Base-by-base conservation (phyloP, 371 early-diverging fungal genomes). In the Dinochytrium kinnereticum region DNA sequence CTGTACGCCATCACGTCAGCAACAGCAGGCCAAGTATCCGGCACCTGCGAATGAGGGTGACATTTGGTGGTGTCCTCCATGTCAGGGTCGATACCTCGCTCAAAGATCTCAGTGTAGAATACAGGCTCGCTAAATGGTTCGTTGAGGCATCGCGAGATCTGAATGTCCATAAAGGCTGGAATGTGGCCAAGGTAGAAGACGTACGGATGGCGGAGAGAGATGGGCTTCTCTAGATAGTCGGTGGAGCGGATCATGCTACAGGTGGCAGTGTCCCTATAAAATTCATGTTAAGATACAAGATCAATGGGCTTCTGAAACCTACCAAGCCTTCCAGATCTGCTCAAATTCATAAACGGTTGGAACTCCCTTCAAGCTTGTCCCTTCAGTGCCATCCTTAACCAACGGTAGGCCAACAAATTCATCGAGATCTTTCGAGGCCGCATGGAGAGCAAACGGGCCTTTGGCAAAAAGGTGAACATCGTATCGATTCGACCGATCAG, bases 61-160 rank as follows among this genome's bases (percentile, higher is more conserved):
- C 93, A 92, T 31, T 85, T 79, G 0, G 88, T 82, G 2, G 92
- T 92, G 70, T 94, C 91, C 13, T 95, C 92, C 77, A 95, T 85
- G 71, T 94, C 92, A 2, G 97, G 96, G 69, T 96, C 96, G 73
- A 96, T 95, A 26, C 97, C 97, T 7, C 97, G 93, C 80, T 95
- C 95, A 85, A 95, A 96, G 69, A 95, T 93, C 34, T 85, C 83
- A 2, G 90, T 84, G 81, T 85, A 96, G 7, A 74, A 53, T 13
- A 66, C 75, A 0, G 94, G 93, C 71, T 89, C 89, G 0, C 91
- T 88, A 44, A 84, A 83, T 0, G 85, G 72, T 59, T 89, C 86
- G 0, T 80, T 77, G 2, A 89, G 76, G 21, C 87, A 86, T 15
- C 89, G 85, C 0, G 93, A 82, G 33, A 95, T 76, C 50, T 92